Percentiles rank a stretch among this genome's conserved stretches.
These are phyloP conservation scores for Crithidia fasciculata DNA, from an alignment of 208 protist genomes.

Conservation along the genomic window DNA sequence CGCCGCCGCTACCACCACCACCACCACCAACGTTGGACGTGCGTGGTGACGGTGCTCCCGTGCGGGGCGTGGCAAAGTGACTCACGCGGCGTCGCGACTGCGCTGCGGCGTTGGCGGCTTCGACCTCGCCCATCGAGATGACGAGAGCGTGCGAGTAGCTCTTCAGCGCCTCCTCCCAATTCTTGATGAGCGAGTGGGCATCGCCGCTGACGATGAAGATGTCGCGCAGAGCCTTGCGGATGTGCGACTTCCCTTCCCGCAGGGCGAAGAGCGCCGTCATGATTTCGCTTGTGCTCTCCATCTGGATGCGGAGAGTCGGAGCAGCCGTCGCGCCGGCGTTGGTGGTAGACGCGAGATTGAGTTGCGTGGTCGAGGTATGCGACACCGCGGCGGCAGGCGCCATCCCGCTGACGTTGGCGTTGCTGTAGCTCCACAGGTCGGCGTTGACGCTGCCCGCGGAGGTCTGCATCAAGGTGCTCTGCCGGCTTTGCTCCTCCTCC, in stretches of 20 bases:
- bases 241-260: slow-evolving; percentile 47
- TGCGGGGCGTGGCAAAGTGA: slow-evolving; percentile 10
- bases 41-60: not conserved
- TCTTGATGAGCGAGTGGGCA: slow-evolving; percentile 56
- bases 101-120: slow-evolving; percentile 34
- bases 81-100: slow-evolving; percentile 12
- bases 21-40: slow-evolving; percentile 1
- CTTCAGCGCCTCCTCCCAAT: slow-evolving; percentile 80
- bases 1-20: too few species aligned
- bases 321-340: not conserved
- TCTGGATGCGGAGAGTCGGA: slow-evolving; percentile 26
- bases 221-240: slow-evolving; percentile 59
- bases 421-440: slow-evolving; percentile 12
- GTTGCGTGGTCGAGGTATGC: not conserved
- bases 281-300: slow-evolving; percentile 63
- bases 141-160: slow-evolving; percentile 80
- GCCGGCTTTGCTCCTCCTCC: slow-evolving; percentile 22
- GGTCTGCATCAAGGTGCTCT: slow-evolving; percentile 16
- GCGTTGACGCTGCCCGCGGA: not conserved
- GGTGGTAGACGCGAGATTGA: too few species aligned
- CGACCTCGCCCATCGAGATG: slow-evolving; percentile 60
- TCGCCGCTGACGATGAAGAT: slow-evolving; percentile 76
- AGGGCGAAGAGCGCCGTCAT: slow-evolving; percentile 66
- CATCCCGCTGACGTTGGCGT: slow-evolving; percentile 10
- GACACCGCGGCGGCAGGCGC: not conserved